Conservation (phyloP, 2,329 filamentous ascomycete species). For the Fonsecaea nubica region DNA sequence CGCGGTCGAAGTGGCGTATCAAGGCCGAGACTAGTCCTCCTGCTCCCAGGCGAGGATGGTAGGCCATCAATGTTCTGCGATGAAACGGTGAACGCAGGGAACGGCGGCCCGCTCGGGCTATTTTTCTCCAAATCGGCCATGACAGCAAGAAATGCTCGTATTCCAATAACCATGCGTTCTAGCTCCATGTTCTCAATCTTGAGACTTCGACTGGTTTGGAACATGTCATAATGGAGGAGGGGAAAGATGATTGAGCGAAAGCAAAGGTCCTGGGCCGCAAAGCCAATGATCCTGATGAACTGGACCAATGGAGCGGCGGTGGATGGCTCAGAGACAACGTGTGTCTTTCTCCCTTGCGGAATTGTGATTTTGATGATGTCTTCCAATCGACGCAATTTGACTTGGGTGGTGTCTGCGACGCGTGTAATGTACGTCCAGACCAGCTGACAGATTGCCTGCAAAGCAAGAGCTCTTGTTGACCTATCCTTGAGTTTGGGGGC, state of each 20-base stretch:
- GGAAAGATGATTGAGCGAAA: slow-evolving; percentile 94
- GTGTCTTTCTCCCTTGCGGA: slow-evolving; percentile 77
- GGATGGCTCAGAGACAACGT: slow-evolving; percentile 81
- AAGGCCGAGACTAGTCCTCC: slow-evolving; percentile 48
- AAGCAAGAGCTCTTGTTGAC: slow-evolving; percentile 74
- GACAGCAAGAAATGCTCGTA: slow-evolving; percentile 88
- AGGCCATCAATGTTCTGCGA: slow-evolving; percentile 46
- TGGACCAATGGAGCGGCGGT: slow-evolving; percentile 91
- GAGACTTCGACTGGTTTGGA: slow-evolving; percentile 75
- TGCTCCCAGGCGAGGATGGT: slow-evolving; percentile 45
- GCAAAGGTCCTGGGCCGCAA: slow-evolving; percentile 90
- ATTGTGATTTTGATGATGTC: slow-evolving; percentile 86
- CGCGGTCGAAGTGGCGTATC: slow-evolving; percentile 44
- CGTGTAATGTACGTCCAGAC: slow-evolving; percentile 96
- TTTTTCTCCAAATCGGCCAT: slow-evolving; percentile 91
- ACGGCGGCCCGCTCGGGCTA: slow-evolving; percentile 77
- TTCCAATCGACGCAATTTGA: slow-evolving; percentile 79
- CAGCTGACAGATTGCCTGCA: slow-evolving; percentile 87
- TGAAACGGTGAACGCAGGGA: slow-evolving; percentile 69
- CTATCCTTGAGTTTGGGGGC: slow-evolving; percentile 86
- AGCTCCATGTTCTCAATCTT: slow-evolving; percentile 93
- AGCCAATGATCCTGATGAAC: slow-evolving; percentile 91
- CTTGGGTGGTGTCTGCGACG: slow-evolving; percentile 72
- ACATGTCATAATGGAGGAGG: slow-evolving; percentile 89
- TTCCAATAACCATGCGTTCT: slow-evolving; percentile 96